A percentile compares a stretch with the other conserved stretches of the same genome.
Conservation (phyloP, 352 stramenopile species). For the Peronospora farinosa region DNA sequence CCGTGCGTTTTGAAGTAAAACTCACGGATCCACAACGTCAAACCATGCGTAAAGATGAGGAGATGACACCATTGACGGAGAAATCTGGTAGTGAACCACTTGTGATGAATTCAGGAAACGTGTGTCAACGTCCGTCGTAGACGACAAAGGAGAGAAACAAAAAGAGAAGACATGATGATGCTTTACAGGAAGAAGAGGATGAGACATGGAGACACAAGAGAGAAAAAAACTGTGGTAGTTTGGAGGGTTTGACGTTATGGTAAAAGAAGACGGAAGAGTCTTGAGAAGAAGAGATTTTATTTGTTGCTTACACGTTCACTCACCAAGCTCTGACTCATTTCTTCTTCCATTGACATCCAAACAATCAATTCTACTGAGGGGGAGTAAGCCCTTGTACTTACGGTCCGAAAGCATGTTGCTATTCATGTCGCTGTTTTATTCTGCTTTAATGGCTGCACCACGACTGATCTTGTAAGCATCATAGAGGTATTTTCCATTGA, state of each 20-base stretch:
- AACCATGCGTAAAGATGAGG: slow-evolving; percentile 78
- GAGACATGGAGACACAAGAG: too few species aligned
- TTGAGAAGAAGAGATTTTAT: too few species aligned
- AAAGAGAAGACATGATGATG: not conserved
- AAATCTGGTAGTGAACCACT: slow-evolving; percentile 65
- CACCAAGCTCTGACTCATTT: too few species aligned
- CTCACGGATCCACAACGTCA: slow-evolving; percentile 74
- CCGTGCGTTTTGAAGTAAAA: slow-evolving; percentile 59
- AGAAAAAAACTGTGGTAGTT: too few species aligned
- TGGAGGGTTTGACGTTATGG: too few species aligned
- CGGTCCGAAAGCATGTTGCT: too few species aligned
- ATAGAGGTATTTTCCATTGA: slow-evolving; percentile 85
- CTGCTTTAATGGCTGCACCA: slow-evolving; percentile 43
- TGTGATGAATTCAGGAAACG: slow-evolving; percentile 77
- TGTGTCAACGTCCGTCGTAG: slow-evolving; percentile 54
- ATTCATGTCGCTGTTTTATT: slow-evolving; percentile 15
- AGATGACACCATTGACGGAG: slow-evolving; percentile 70
- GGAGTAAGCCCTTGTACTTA: too few species aligned
- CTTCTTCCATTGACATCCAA: too few species aligned
- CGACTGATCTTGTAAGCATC: slow-evolving; percentile 69
- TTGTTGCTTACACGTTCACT: too few species aligned
- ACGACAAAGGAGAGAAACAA: not conserved
- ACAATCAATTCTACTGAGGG: too few species aligned
- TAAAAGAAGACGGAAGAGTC: too few species aligned
- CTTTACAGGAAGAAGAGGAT: not conserved